Evolutionary conservation across 2,329 filamentous ascomycete species (phyloP), one percentile per base, ranked within the genome.

Genomic region (Venturia carpophila): DNA sequence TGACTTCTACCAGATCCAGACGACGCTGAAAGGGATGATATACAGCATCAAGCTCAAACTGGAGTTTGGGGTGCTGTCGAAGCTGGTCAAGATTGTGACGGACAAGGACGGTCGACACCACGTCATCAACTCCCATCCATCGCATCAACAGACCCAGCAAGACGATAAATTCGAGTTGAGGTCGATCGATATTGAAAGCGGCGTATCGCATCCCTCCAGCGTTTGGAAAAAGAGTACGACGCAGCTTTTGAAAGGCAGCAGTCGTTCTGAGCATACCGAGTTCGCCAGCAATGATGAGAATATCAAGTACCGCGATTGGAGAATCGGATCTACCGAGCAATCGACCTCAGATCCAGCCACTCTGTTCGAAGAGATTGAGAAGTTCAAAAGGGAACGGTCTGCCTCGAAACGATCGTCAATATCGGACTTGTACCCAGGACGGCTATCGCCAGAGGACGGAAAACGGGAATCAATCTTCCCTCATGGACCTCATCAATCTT

Each of bases 41-140:
- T 65, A 65, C 64, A 65, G 64, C 42, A 30, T 65, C 64, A 65
- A 65, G 58, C 58, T 65, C 37, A 65, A 65, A 37, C 13, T 65
- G 37, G 64, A 65, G 39, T 65, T 65, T 15, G 45, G 58, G 5
- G 56, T 65, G 34, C 43, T 65, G 27, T 58, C 47, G 19, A 64
- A 64, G 52, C 24, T 64, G 45, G 63, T 60, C 63, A 60, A 64
- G 39, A 34, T 60, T 24, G 63, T 60, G 34, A 56, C 47, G 37
- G 49, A 45, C 47, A 64, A 60, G 21, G 27, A 52, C 43, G 62
- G 37, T 11, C 52, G 43, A 37, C 24, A 34, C 5, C n/a, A 43
- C 15, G 43, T 63, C 13, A n/a, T 24, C 21, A n/a, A 37, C 15
- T 27, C 37, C 1, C 37, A n/a, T 5, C 39, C 39, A 62, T 43